Evolutionary conservation across 768 basidiomycete species (phyloP), one percentile per base, ranked within the genome.

Genomic region (Strobilomyces confusus): DNA sequence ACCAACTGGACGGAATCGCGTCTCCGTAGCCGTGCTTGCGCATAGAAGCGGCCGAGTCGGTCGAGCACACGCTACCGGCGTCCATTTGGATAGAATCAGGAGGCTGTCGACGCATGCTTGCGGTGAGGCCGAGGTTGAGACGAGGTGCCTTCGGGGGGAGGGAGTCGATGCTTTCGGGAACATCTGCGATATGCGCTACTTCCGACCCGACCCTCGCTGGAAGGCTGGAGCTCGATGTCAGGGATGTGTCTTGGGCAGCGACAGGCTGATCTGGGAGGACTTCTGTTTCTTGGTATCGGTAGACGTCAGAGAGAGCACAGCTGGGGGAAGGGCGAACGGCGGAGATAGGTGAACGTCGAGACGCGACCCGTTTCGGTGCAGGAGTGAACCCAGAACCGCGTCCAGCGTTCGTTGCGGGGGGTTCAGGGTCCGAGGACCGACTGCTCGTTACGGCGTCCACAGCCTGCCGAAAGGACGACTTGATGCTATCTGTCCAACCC

Each of bases 371-470:
- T 22, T 54, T 56, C 23, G 65, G 65, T 42, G 57, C 57, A 37
- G 54, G 63, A 0, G 64, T 65, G 41, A 65, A 62, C 29, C 48
- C 49, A 13, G 64, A 65, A 20, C 60, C 58, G 32, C 33, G 30
- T 9, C 46, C 51, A 5, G 15, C 2, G 30, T 51, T 49, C 13
- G 9, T 20, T 26, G 9, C 20, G n/a, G 29, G 30, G 11, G 41
- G 22, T 22, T 47, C 54, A 38, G 25, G 9, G 19, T 52, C 65
- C 19, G 54, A 33, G n/a, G 71, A 58, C 25, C 78, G 58, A 56
- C 65, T 75, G n/a, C 75, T 70, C 37, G 78, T 74, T 46, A 82
- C 76, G 2, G 75, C 70, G 58, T 76, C 78, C 58, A 82, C 74
- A 6, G 78, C 79, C 49, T 73, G 73, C 48, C 76, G 73, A 12